Evolutionary conservation across 2,329 filamentous ascomycete genomes (phyloP).

Genomic region (Talaromyces sp.): DNA sequence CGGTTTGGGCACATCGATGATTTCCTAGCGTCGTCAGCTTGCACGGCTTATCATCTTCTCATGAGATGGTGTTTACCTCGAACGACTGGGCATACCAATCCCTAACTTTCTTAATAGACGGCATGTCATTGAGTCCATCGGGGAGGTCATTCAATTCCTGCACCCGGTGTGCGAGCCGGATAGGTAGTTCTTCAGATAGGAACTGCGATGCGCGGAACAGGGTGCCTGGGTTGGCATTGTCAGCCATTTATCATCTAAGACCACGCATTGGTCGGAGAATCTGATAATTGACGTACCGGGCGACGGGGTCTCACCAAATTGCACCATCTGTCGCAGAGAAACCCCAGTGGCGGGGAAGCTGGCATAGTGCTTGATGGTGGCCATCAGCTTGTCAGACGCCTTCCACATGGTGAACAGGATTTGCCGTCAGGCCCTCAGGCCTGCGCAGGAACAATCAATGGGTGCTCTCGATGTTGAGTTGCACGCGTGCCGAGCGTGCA

Average conservation of each 20-base stretch:
- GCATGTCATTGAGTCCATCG: slow-evolving; percentile 96
- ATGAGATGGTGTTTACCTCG: slow-evolving; percentile 57
- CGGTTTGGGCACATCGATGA: slow-evolving; percentile 78
- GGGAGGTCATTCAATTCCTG: slow-evolving; percentile 88
- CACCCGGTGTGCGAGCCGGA: slow-evolving; percentile 91
- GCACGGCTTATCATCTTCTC: slow-evolving; percentile 15
- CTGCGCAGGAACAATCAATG: neutral
- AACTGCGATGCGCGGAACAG: slow-evolving; percentile 97
- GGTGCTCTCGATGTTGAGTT: neutral
- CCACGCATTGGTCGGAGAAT: neutral
- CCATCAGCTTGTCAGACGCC: slow-evolving; percentile 83
- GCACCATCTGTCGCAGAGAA: slow-evolving; percentile 97
- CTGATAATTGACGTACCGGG: slow-evolving; percentile 56
- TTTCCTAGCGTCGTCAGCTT: slow-evolving; percentile 55
- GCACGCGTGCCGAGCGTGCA: neutral
- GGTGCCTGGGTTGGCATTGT: slow-evolving; percentile 57
- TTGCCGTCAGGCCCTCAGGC: slow-evolving; percentile 10
- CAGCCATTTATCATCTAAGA: neutral
- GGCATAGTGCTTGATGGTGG: slow-evolving; percentile 95
- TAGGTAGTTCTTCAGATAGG: slow-evolving; percentile 94
- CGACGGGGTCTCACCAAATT: slow-evolving; percentile 92
- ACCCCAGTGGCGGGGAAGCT: slow-evolving; percentile 95
- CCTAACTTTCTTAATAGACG: slow-evolving; percentile 87
- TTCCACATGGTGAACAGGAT: slow-evolving; percentile 69
- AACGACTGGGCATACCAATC: slow-evolving; percentile 99